A percentile compares a stretch with the other conserved stretches of the same genome.
Conservation (phyloP, 2,329 filamentous ascomycete genomes). For the Uncinocarpus reesii region DNA sequence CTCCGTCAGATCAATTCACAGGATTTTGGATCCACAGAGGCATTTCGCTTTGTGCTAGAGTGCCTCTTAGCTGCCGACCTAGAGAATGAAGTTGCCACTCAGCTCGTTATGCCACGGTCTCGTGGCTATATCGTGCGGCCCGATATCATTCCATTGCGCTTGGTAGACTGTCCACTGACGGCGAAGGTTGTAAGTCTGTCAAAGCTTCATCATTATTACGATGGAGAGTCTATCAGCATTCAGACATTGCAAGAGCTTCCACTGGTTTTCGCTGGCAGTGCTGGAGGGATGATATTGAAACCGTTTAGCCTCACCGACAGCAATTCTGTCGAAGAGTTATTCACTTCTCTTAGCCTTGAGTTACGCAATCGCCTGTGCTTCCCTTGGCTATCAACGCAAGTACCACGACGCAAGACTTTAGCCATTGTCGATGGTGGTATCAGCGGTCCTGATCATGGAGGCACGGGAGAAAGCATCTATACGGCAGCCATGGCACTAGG, state of each 20-base stretch:
- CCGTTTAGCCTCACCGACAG: too few species aligned
- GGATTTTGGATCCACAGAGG: background rate
- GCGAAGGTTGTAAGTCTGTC: background rate
- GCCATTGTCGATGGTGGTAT: constrained; percentile 12
- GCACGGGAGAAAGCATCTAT: background rate
- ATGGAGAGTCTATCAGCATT: background rate
- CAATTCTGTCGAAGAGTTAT: too few species aligned
- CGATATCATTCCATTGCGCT: constrained; percentile 1
- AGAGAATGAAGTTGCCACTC: background rate
- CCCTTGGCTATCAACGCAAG: constrained; percentile 15
- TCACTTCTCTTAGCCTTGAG: background rate
- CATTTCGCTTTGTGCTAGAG: background rate
- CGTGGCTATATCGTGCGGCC: constrained; percentile 1
- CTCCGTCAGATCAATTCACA: background rate
- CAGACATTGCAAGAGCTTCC: background rate
- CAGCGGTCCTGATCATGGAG: background rate
- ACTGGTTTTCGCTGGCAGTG: too few species aligned
- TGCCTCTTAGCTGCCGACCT: background rate
- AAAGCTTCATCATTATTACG: background rate
- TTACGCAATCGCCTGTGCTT: constrained; percentile 17
- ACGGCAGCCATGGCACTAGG: constrained; percentile 27
- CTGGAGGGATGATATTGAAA: too few species aligned
- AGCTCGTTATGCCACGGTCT: background rate
- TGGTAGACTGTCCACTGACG: background rate
- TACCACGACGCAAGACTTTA: background rate